These are phyloP conservation scores for Pythium brachiatum DNA, from an alignment of 352 stramenopile species.

Conservation along the genomic window DNA sequence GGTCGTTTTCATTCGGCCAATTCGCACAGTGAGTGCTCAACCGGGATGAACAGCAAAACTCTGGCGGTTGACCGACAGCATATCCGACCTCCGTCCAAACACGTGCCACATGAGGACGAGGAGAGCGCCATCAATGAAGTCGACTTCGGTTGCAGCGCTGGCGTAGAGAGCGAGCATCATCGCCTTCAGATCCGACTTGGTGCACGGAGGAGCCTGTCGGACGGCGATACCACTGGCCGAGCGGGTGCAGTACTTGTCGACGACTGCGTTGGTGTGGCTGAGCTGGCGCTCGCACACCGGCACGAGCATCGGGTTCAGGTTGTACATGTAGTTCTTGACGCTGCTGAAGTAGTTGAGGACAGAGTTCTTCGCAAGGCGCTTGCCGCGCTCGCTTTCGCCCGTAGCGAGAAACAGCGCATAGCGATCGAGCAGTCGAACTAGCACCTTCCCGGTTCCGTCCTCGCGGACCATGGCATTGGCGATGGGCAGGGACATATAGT, in stretches of 20 bases:
- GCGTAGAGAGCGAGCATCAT: background rate
- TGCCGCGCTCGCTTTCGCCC: background rate
- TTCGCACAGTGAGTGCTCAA: background rate
- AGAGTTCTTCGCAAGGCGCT: background rate
- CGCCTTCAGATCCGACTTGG: background rate
- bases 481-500: background rate
- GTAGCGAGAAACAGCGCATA: background rate
- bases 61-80: background rate
- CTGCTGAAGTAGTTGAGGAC: background rate
- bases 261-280: background rate
- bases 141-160: background rate
- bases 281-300: background rate
- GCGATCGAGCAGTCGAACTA: background rate
- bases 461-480: background rate
- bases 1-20: background rate
- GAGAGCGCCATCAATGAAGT: background rate
- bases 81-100: background rate
- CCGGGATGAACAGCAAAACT: background rate
- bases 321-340: background rate
- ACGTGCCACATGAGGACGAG: background rate
- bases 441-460: background rate
- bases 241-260: background rate
- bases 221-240: background rate
- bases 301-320: background rate
- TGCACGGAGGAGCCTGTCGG: background rate